Evolutionary conservation across 352 stramenopile species (phyloP).

Genomic region (Pythium monospermum): DNA sequence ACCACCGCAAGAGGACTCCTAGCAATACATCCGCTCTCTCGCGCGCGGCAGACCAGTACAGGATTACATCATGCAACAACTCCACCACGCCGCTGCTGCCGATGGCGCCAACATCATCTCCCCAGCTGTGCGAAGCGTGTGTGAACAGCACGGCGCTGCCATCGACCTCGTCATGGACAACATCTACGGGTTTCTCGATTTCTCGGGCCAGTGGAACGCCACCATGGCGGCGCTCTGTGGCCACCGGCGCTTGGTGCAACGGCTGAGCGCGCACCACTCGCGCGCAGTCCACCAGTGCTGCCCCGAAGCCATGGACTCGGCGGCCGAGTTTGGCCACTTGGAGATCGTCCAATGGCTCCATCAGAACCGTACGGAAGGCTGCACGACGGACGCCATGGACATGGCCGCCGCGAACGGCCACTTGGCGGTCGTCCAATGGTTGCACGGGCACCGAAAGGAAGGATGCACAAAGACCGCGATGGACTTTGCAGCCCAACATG

Average conservation of each 20-base stretch:
- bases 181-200: slow-evolving; percentile 54
- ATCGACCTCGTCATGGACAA: slow-evolving; percentile 44
- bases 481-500: slow-evolving; percentile 55
- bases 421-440: slow-evolving; percentile 47
- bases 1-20: too few species aligned
- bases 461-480: slow-evolving; percentile 59
- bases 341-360: slow-evolving; percentile 57
- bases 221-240: slow-evolving; percentile 46
- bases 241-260: slow-evolving; percentile 43
- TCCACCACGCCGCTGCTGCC: too few species aligned
- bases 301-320: slow-evolving; percentile 55
- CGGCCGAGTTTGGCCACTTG: slow-evolving; percentile 57
- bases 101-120: slow-evolving; percentile 36
- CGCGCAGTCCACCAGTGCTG: slow-evolving; percentile 42
- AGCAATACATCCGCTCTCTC: too few species aligned
- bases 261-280: slow-evolving; percentile 32
- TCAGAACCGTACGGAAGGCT: slow-evolving; percentile 37
- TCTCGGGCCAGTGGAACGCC: slow-evolving; percentile 43
- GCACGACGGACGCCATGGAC: slow-evolving; percentile 64
- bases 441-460: slow-evolving; percentile 48
- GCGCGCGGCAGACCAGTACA: too few species aligned
- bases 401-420: slow-evolving; percentile 57
- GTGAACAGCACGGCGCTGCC: slow-evolving; percentile 32
- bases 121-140: slow-evolving; percentile 43
- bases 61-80: too few species aligned